These are phyloP conservation scores for Aspergillus novofumigatus DNA, from an alignment of 2,329 filamentous ascomycete genomes.

Conservation along the genomic window DNA sequence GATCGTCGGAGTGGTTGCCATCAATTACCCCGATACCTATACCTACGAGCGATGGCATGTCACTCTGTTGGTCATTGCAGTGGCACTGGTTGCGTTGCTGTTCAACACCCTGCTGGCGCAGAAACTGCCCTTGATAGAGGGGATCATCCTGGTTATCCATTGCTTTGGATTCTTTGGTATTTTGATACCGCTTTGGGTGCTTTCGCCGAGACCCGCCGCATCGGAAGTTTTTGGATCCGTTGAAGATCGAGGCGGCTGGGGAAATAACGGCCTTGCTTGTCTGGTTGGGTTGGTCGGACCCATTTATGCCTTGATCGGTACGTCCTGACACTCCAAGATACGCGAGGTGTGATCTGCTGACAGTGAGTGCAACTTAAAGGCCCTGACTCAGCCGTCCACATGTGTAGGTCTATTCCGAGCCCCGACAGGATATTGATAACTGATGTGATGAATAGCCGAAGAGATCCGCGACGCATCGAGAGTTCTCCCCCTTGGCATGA, in stretches of 20 bases:
- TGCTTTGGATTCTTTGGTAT: conserved; percentile 30
- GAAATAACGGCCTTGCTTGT: conserved; percentile 22
- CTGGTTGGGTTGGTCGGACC: conserved; percentile 24
- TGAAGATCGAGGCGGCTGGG: conserved; percentile 23
- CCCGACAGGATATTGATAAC: conserved; percentile 6
- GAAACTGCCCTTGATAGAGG: conserved; percentile 28
- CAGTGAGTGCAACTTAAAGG: conserved; percentile 14
- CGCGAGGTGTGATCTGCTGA: neutral
- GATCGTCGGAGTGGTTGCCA: conserved; percentile 30
- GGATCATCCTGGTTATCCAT: conserved; percentile 28
- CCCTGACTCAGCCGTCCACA: conserved; percentile 33
- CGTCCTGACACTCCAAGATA: neutral
- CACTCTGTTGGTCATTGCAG: conserved; percentile 23
- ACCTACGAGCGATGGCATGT: conserved; percentile 27
- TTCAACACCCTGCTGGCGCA: conserved; percentile 26
- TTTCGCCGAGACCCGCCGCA: conserved; percentile 25
- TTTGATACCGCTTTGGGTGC: conserved; percentile 19
- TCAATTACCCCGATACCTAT: conserved; percentile 24
- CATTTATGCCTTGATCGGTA: conserved; percentile 19
- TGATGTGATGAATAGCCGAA: conserved; percentile 35
- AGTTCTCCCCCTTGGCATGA: conserved; percentile 47
- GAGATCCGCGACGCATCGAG: conserved; percentile 48
- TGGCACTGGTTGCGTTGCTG: conserved; percentile 20
- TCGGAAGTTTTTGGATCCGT: conserved; percentile 24
- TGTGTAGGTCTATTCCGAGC: conserved; percentile 21